A percentile compares a stretch with the other conserved stretches of the same genome.
phyloP scores from a whole-genome alignment of 106 monocot genomes.

The Dendrobium catenatum region DNA sequence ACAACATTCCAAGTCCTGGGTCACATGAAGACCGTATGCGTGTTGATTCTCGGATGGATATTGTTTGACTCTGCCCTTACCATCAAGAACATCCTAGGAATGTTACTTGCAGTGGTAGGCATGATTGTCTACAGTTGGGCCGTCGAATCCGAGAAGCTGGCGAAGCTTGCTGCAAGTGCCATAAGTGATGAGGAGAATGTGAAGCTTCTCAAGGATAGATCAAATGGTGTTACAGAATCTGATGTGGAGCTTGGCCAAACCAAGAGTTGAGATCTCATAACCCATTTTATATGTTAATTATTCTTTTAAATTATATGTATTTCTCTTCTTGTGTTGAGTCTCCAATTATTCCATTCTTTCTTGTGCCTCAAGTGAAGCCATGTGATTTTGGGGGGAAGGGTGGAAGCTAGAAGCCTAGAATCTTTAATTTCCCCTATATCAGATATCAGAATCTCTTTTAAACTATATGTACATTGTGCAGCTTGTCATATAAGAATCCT shows the following conservation, averaged over 20 bases:
- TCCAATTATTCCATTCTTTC: neutral
- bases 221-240: conserved; percentile 8
- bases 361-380: neutral
- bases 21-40: conserved; percentile 52
- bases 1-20: conserved; percentile 54
- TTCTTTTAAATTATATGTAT: neutral
- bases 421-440: neutral
- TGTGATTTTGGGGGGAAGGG: neutral
- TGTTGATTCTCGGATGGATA: conserved; percentile 40
- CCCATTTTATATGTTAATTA: neutral
- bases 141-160: conserved; percentile 35
- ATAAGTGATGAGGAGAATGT: conserved; percentile 25
- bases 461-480: neutral
- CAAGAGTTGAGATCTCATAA: conserved; percentile 20
- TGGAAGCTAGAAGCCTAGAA: neutral
- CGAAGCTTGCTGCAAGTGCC: conserved; percentile 2
- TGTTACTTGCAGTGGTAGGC: conserved; percentile 36
- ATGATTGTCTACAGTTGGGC: conserved; percentile 66
- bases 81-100: conserved; percentile 41
- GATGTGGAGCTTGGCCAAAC: conserved; percentile 34
- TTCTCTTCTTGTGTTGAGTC: neutral
- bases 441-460: neutral
- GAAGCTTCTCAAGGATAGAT: conserved; percentile 30
- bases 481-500: neutral
- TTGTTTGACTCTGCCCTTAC: conserved; percentile 52